Percentiles rank a stretch among this genome's conserved stretches.
phyloP scores from a whole-genome alignment of 352 stramenopile genomes.

The Phytophthora crassamura region DNA sequence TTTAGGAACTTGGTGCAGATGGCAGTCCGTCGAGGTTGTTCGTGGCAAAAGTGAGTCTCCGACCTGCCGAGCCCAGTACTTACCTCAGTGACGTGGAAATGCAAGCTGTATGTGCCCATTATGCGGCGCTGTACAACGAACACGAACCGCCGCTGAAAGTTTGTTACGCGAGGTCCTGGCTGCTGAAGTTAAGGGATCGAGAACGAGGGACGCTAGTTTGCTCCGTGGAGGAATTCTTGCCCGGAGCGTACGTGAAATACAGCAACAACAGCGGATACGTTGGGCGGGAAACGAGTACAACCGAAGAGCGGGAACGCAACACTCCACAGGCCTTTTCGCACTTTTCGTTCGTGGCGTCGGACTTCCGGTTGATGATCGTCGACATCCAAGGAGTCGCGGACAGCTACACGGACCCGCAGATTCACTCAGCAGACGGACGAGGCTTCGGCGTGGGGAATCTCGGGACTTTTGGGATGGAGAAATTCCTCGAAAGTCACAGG shows the following conservation, averaged over 20 bases:
- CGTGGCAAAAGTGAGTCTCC: constrained; percentile 81
- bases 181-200: constrained; percentile 74
- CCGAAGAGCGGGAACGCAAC: constrained; percentile 83
- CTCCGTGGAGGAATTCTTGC: constrained; percentile 81
- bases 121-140: constrained; percentile 88
- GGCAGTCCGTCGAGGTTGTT: constrained; percentile 47
- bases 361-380: constrained; percentile 88
- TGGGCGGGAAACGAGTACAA: constrained; percentile 79
- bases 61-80: constrained; percentile 65
- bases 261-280: constrained; percentile 90
- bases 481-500: constrained; percentile 85
- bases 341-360: constrained; percentile 85
- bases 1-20: constrained; percentile 48
- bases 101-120: constrained; percentile 89
- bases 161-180: constrained; percentile 83
- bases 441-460: constrained; percentile 88
- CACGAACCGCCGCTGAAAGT: constrained; percentile 84
- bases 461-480: constrained; percentile 87
- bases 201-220: constrained; percentile 65
- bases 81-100: constrained; percentile 91
- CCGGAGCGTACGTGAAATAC: constrained; percentile 87
- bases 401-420: constrained; percentile 87
- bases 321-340: constrained; percentile 87
- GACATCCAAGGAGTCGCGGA: constrained; percentile 89
- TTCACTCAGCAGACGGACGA: constrained; percentile 79